Evolutionary conservation across 2,329 filamentous ascomycete genomes (phyloP).

Genomic region (Fusarium setosum): DNA sequence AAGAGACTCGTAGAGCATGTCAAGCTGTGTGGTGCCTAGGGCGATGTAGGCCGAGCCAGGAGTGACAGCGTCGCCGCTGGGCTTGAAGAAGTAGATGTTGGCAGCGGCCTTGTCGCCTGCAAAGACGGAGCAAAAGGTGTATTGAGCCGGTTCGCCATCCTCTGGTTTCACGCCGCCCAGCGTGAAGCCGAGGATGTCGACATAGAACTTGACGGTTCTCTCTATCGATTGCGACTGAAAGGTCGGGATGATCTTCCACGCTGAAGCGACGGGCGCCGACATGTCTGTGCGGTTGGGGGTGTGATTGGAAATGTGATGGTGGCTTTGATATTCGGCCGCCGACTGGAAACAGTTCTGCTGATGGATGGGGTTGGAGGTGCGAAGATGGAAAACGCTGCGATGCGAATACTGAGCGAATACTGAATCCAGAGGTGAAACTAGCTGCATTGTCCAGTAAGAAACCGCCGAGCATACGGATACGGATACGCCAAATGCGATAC

Average conservation of each 20-base stretch:
- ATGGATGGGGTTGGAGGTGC: background rate
- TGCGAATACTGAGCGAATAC: background rate
- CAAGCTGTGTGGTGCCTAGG: constrained; percentile 20
- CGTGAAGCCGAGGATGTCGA: constrained; percentile 19
- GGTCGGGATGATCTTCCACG: constrained; percentile 29
- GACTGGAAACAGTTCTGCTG: background rate
- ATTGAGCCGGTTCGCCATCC: constrained; percentile 9
- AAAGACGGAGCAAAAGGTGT: constrained; percentile 24
- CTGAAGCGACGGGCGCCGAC: constrained; percentile 18
- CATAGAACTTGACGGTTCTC: constrained; percentile 18
- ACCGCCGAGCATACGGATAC: constrained; percentile 14
- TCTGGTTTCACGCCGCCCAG: constrained; percentile 21
- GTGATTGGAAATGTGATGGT: constrained; percentile 21
- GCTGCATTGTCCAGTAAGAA: constrained; percentile 5
- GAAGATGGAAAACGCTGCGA: background rate
- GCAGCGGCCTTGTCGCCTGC: constrained; percentile 26
- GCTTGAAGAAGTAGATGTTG: constrained; percentile 34
- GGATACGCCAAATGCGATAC: constrained; percentile 14
- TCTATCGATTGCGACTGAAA: constrained; percentile 31
- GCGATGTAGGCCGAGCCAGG: constrained; percentile 26
- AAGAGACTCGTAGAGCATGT: constrained; percentile 16
- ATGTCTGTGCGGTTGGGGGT: constrained; percentile 1
- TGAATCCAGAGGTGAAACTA: too few species aligned
- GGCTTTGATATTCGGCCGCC: background rate
- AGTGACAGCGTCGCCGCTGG: constrained; percentile 1